A percentile compares a stretch with the other conserved stretches of the same genome.
phyloP scores from a whole-genome alignment of 2,329 filamentous ascomycete genomes.

The Arachnopeziza araneosa region DNA sequence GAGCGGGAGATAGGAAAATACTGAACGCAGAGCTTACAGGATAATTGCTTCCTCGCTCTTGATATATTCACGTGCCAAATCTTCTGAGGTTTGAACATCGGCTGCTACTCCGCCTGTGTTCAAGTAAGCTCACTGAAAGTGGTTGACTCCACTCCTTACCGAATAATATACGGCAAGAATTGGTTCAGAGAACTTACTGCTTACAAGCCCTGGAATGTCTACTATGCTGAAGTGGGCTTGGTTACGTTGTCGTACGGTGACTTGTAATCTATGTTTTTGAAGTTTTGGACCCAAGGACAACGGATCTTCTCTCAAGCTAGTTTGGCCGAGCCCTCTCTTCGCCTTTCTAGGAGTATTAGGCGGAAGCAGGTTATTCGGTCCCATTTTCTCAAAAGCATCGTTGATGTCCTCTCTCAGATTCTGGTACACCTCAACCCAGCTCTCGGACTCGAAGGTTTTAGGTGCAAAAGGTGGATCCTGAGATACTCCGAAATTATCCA shows the following conservation, averaged over 20 bases:
- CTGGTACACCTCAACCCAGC: slow-evolving; percentile 6
- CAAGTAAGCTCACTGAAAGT: not conserved
- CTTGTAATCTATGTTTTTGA: slow-evolving; percentile 8
- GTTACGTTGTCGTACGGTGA: slow-evolving; percentile 7
- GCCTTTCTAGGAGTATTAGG: not conserved
- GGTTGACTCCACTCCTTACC: not conserved
- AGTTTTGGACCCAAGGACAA: slow-evolving; percentile 1
- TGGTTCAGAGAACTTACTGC: slow-evolving; percentile 2
- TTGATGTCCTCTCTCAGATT: slow-evolving; percentile 7
- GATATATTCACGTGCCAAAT: slow-evolving; percentile 5
- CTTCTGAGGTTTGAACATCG: slow-evolving; percentile 6
- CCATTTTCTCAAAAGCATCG: slow-evolving; percentile 8
- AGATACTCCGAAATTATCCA: slow-evolving; percentile 1
- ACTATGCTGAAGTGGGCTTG: slow-evolving; percentile 10
- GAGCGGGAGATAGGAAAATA: not conserved
- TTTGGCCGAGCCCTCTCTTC: not conserved
- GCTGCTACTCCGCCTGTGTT: not conserved
- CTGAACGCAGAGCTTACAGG: slow-evolving; percentile 1
- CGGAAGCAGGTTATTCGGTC: not conserved
- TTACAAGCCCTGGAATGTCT: slow-evolving; percentile 10
- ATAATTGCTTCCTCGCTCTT: slow-evolving; percentile 9
- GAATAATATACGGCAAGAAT: not conserved
- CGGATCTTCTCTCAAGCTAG: not conserved
- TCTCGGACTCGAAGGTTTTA: slow-evolving; percentile 8
- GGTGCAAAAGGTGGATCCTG: slow-evolving; percentile 2